Evolutionary conservation across 2,329 filamentous ascomycete genomes (phyloP), one percentile per base, ranked within the genome.

Genomic region (Pleomassaria siparia): DNA sequence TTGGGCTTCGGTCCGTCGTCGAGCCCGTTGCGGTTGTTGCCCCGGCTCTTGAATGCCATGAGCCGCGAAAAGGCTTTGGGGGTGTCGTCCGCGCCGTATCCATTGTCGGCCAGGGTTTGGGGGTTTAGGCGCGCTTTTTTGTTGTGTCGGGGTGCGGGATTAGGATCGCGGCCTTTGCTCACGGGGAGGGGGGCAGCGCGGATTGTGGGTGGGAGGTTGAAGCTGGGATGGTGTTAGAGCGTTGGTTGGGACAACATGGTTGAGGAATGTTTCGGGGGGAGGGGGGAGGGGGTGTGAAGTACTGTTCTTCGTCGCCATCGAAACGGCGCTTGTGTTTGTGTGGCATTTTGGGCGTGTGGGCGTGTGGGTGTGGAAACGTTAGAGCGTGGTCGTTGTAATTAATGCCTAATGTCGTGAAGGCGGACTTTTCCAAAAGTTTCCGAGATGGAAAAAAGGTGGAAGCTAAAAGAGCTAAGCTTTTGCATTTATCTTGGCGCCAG

Each of bases 51-150:
- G 56, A 85, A 82, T 26, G 88, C 84, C 88, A 97, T 94, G 53
- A 97, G 74, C 11, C 91, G 85, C 52, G 83, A 83, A 71, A 99
- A 99, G 1, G 88, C 89, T 57, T 89, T 87, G 0, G 94, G 94
- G 1, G 88, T 91, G 72, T 97, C 94, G 67, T 95, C 85, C 30
- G 80, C 70, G 28, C 76, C 72, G 78, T 85, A 73, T 73, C 74
- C 66, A 71, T 77, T 61, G 30, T 66, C 43, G 35, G 35, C 3
- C 9, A 15, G 3, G 24, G n/a, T n/a, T n/a, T 37, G 21, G 20
- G 35, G 35, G 9, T 28, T 30, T 58, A 68, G 48, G 52, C 69
- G 73, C 50, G 63, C 60, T 54, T 72, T 71, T 44, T 64, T 70
- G 43, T 51, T 55, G 39, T 63, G 67, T 49, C 62, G 63, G 13